Base-by-base conservation (phyloP, 148 eudicot species). In the Heliamphora exappendiculata region DNA sequence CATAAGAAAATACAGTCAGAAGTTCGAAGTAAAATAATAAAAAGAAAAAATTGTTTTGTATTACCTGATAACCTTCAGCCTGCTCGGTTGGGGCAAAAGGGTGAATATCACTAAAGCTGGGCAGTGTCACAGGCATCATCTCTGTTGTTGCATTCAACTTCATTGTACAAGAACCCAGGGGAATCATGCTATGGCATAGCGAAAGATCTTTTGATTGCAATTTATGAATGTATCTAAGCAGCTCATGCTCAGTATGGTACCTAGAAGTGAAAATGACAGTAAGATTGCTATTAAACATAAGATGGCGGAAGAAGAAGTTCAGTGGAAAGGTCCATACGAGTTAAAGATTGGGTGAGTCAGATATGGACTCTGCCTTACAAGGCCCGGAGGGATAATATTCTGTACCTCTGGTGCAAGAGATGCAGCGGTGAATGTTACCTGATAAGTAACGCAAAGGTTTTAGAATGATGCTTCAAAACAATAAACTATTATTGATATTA, bases 121-220 rank as follows among this genome's bases (percentile, higher is more conserved):
- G 97, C 93, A 90, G 90, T 45, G 98, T 94, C 44, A 94, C 97
- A 42, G 98, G 97, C 92, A 94, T 94, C 97, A 94, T 94, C 76
- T 94, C 98, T 73, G 97, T 88, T 73, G 97, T 92, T 74, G 98
- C 98, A 79, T 94, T 94, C 88, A 94, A 79, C 87, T 94, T 94
- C 98, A 94, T 94, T 2, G 98, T 94, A 79, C 98, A 94, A 82
- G 98, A 94, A 80, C 98, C 98, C 81, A 94, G 78, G 17, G 98
- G 98, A 75, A 94, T 94, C 98, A 94, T 94, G 77, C 98, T 94
- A 81, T 94, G 98, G 93, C 98, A 94, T 64, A 94, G 82, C 26
- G 98, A 94, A 72, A 94, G 91, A 82, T 94, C 98, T 82, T 88
- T 94, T 54, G 98, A 78, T 78, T 94, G 97, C 73, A 94, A 79